A percentile compares a stretch with the other conserved stretches of the same genome.
These are phyloP conservation scores for Debaryomyces subglobosus DNA, from an alignment of 1,139 yeast species.

Conservation along the genomic window DNA sequence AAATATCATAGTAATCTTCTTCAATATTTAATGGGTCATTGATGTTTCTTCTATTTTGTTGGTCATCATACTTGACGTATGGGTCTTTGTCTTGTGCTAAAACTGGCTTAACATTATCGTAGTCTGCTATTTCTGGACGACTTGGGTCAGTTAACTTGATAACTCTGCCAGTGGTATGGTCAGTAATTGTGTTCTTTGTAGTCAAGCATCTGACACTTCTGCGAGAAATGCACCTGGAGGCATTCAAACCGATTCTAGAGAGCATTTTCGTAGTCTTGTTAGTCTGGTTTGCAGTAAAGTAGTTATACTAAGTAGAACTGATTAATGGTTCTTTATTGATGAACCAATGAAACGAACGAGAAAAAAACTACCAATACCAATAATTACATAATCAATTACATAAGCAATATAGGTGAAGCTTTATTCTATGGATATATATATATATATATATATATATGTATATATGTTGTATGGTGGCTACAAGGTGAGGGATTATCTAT, in stretches of 20 bases:
- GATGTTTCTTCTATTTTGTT: conserved; percentile 77
- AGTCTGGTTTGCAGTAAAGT: neutral
- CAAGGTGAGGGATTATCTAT: neutral
- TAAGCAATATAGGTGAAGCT: neutral
- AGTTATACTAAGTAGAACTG: neutral
- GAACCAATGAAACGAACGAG: conserved; percentile 9
- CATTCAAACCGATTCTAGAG: conserved; percentile 31
- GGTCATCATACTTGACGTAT: conserved; percentile 75
- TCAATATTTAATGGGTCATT: conserved; percentile 72
- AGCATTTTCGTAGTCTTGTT: conserved; percentile 22
- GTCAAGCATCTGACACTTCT: conserved; percentile 31
- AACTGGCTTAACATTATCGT: conserved; percentile 44
- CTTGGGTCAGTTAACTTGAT: conserved; percentile 48
- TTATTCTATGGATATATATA: no score
- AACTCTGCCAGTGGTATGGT: conserved; percentile 44
- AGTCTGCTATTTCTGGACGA: conserved; percentile 50
- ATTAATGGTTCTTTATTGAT: neutral
- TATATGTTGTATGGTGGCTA: neutral
- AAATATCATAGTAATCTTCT: conserved; percentile 76
- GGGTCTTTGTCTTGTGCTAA: conserved; percentile 72
- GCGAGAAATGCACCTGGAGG: conserved; percentile 18
- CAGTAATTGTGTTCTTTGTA: conserved; percentile 43
- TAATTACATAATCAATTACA: conserved; percentile 4
- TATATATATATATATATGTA: no score
- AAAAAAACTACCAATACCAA: neutral